Evolutionary conservation across 805 yeast genomes (phyloP), one percentile per base, ranked within the genome.

Genomic region (Wickerhamiella occidentalis): DNA sequence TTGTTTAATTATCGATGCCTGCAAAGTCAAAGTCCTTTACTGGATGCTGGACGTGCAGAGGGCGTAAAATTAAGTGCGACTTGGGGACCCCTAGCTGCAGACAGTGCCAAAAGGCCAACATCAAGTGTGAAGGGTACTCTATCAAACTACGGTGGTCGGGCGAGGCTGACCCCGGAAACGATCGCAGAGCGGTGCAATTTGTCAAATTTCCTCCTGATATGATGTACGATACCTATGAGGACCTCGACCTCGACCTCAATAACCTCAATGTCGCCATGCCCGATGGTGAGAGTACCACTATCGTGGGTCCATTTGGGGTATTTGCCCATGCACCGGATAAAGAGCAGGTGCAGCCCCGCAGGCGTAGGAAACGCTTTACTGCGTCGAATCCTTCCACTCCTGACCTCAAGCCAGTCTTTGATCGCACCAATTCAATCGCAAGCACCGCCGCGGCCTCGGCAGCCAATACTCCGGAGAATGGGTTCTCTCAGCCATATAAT

Each of bases 1-100:
- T n/a, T n/a, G n/a, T n/a, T n/a, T n/a, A n/a, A n/a, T 25, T 28
- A 40, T 12, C 19, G 6, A 54, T 56, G 57, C 55, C 62, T 33
- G 70, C 65, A 53, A 66, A 79, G 51, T 74, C 76, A 7, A 87
- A 86, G 61, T 79, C 92, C 0, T 86, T 85, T 60, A 79, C 84
- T 0, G 96, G 95, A 1, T 87, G 96, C 61, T 85, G 85, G 70
- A 84, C 95, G 0, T 86, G 96, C 59, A 72, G 95, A 40, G 68
- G 80, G 13, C 65, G 95, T 41, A 83, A 85, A 63, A 80, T 86
- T 44, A 79, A 83, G 51, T 87, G 96, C 64, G 95, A 85, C 61
- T 68, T 82, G 50, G 68, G 71, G 13, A 74, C 72, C 54, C 96
- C 96, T 0, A 61, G 66, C 12, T 87, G 96, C 64, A 61, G 64